Percentiles rank a stretch among this genome's conserved stretches.
These are phyloP conservation scores for Alternaria incomplexa DNA, from an alignment of 2,329 filamentous ascomycete species.

Conservation along the genomic window DNA sequence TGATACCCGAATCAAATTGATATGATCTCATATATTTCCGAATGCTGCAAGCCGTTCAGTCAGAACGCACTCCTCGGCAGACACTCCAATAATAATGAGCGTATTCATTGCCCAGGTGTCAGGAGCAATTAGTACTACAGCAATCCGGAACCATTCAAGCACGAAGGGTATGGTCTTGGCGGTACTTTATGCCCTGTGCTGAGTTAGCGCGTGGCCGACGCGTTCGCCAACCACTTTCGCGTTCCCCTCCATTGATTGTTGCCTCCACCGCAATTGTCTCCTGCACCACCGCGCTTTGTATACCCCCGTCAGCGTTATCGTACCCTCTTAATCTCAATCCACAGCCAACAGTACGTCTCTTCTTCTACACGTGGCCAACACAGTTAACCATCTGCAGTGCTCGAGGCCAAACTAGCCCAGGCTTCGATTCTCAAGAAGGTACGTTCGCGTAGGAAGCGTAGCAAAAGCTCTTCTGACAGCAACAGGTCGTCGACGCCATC, in stretches of 20 bases:
- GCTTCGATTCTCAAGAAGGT: constrained; percentile 95
- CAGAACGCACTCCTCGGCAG: no score
- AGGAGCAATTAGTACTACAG: not conserved
- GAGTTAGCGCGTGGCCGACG: constrained; percentile 28
- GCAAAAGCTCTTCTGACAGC: constrained; percentile 16
- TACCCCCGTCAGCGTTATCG: constrained; percentile 1
- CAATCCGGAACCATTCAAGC: not conserved
- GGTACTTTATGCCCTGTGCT: constrained; percentile 16
- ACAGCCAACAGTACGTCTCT: constrained; percentile 27
- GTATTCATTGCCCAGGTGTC: not conserved
- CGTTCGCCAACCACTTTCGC: constrained; percentile 24
- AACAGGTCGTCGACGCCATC: constrained; percentile 94
- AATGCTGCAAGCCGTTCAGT: not conserved
- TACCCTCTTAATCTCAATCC: not conserved
- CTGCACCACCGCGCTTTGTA: constrained; percentile 11
- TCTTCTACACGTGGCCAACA: not conserved
- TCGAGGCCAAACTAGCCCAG: constrained; percentile 97
- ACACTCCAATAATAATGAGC: not conserved
- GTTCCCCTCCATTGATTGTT: constrained; percentile 27
- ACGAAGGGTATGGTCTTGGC: constrained; percentile 5
- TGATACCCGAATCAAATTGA: not conserved
- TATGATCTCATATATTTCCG: not conserved
- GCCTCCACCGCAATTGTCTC: constrained; percentile 17
- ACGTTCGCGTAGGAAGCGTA: not conserved
- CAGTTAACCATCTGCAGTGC: constrained; percentile 62